Conservation (phyloP, 2,329 filamentous ascomycete genomes). For the Magnaporthales sp. region DNA sequence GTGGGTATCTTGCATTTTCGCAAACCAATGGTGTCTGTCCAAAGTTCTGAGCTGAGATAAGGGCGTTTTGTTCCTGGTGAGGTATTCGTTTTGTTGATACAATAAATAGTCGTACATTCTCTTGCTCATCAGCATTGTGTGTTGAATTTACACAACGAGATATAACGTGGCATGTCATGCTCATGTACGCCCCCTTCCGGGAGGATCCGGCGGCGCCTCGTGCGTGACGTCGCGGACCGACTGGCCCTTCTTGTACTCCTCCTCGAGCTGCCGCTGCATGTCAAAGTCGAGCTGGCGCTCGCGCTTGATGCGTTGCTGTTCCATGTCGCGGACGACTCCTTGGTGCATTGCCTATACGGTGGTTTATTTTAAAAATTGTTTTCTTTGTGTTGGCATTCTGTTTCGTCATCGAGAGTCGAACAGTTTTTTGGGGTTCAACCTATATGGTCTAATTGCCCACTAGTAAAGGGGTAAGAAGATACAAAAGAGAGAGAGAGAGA, state of each 20-base stretch:
- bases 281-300: conserved; percentile 94
- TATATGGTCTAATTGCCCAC: too few species aligned
- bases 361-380: too few species aligned
- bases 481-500: too few species aligned
- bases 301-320: conserved; percentile 81
- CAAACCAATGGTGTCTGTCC: too few species aligned
- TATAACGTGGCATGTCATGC: background rate
- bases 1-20: too few species aligned
- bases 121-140: background rate
- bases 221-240: conserved; percentile 22
- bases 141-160: background rate
- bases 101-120: background rate
- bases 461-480: too few species aligned
- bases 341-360: conserved; percentile 76
- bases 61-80: too few species aligned
- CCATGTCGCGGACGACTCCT: conserved; percentile 89
- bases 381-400: too few species aligned
- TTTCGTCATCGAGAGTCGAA: too few species aligned
- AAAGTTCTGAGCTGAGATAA: too few species aligned
- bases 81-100: background rate
- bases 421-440: too few species aligned
- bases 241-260: conserved; percentile 85
- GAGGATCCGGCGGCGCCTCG: conserved; percentile 3
- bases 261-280: conserved; percentile 75
- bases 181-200: background rate